A percentile compares a stretch with the other conserved stretches of the same genome.
phyloP scores from a whole-genome alignment of 495 filamentous ascomycete species.

The Melanomma pulvis-pyrius region DNA sequence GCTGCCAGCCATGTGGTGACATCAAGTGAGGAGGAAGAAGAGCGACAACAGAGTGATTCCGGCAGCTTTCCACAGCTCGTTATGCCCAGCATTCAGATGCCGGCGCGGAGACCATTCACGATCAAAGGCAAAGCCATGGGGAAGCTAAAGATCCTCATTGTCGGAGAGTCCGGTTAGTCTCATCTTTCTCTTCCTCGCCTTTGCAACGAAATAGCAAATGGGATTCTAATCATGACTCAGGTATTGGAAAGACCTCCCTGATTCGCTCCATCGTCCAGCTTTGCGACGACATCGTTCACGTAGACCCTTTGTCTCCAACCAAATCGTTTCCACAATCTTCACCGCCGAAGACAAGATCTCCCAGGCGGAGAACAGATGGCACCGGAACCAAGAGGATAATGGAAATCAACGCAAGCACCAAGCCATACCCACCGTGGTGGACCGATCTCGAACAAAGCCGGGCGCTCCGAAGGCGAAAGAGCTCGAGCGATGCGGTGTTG shows the following conservation, averaged over 20 bases:
- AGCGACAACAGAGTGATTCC: slow-evolving; percentile 30
- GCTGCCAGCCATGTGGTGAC: slow-evolving; percentile 52
- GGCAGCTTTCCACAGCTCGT: slow-evolving; percentile 79
- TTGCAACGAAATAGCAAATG: background rate
- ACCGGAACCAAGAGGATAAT: slow-evolving; percentile 55
- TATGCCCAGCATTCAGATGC: slow-evolving; percentile 97
- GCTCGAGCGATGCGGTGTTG: slow-evolving; percentile 76
- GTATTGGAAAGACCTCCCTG: slow-evolving; percentile 83
- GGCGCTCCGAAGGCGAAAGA: slow-evolving; percentile 73
- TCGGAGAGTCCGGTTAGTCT: slow-evolving; percentile 74
- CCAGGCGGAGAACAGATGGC: slow-evolving; percentile 31
- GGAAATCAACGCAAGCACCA: slow-evolving; percentile 91
- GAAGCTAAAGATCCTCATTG: slow-evolving; percentile 82
- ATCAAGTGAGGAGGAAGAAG: slow-evolving; percentile 53
- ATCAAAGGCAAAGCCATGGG: slow-evolving; percentile 81
- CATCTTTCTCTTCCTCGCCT: background rate
- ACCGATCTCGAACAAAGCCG: slow-evolving; percentile 80
- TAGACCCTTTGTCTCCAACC: slow-evolving; percentile 70
- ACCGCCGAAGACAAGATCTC: slow-evolving; percentile 45
- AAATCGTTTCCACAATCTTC: slow-evolving; percentile 36
- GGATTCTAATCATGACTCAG: slow-evolving; percentile 36
- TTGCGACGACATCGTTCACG: slow-evolving; percentile 97
- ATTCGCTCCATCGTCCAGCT: slow-evolving; percentile 91
- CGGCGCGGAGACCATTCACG: slow-evolving; percentile 89
- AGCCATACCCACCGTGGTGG: slow-evolving; percentile 93